Conservation (phyloP, 1,284 basidiomycete species). For the Ganoderma multipileum region DNA sequence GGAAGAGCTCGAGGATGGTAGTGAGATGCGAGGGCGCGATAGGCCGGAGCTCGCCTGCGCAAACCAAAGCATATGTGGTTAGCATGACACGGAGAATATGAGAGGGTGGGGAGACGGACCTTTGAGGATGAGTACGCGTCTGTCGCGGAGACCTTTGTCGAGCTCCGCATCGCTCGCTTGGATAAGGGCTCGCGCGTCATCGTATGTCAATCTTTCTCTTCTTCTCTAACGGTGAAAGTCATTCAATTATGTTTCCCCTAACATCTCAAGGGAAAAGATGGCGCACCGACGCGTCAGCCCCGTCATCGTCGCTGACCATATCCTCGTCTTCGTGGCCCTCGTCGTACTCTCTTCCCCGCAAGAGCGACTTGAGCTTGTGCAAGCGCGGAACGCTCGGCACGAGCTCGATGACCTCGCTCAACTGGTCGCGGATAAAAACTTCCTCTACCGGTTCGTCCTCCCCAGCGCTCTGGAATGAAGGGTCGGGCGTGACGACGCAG, state of each 20-base stretch:
- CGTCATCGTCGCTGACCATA: slow-evolving; percentile 43
- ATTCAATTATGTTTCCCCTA: too few relatives aligned
- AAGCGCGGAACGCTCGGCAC: slow-evolving; percentile 75
- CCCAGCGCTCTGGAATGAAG: slow-evolving; percentile 43
- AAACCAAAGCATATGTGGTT: not conserved
- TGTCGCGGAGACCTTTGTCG: slow-evolving; percentile 63
- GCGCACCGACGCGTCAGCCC: slow-evolving; percentile 28
- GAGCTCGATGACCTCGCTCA: slow-evolving; percentile 82
- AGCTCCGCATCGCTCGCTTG: slow-evolving; percentile 85
- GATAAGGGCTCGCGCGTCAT: slow-evolving; percentile 66
- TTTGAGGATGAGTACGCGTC: slow-evolving; percentile 74
- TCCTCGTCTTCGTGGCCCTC: slow-evolving; percentile 58
- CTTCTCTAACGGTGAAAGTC: slow-evolving; percentile 32
- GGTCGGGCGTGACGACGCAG: slow-evolving; percentile 67
- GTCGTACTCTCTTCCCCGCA: slow-evolving; percentile 74
- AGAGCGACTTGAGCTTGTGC: slow-evolving; percentile 66
- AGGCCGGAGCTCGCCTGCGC: slow-evolving; percentile 68
- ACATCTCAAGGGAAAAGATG: not conserved
- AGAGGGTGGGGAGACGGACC: slow-evolving; percentile 47
- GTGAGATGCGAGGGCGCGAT: slow-evolving; percentile 71
- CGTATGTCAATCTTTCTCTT: slow-evolving; percentile 55
- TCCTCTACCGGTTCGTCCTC: slow-evolving; percentile 41
- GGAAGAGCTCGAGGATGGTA: slow-evolving; percentile 74
- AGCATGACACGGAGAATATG: too few relatives aligned
- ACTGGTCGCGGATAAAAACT: slow-evolving; percentile 71